Base-by-base conservation (phyloP, 2,329 filamentous ascomycete genomes). In the Aureobasidium lini region DNA sequence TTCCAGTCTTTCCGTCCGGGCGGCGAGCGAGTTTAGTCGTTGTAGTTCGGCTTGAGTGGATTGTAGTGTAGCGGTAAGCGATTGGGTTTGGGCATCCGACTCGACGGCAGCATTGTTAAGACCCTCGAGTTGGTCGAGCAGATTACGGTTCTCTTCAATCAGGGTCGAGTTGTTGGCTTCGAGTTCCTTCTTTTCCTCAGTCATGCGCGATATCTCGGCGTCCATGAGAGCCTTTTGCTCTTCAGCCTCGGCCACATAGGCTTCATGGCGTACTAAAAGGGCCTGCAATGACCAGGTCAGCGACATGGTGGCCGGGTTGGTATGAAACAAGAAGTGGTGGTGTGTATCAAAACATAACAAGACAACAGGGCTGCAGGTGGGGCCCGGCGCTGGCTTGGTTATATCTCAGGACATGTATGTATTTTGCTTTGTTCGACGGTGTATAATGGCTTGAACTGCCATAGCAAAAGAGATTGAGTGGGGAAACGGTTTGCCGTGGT, bases 201-300 rank as follows among this genome's bases (percentile, higher is more conserved):
- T 90, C 56, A 99, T 80, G 64, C 81, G 81, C 66, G 88, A 86
- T 70, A 96, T 91, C 62, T 83, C 88, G 48, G 78, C 74, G 46
- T 83, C 81, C 75, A 96, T 84, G 62, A 86, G 83, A 62, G 80
- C 77, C 62, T 92, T 88, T 71, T 96, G 91, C 66, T 85, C 84
- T 77, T 96, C 91, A 61, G 92, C 90, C 72, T 96, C 90, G 66
- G 87, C 87, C 81, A 96, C 93, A 75, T 95, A 96, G 61, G 89
- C 85, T 78, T 97, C 92, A 82, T 99, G 92, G 68, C 93, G 88
- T 64, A 88, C 85, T 43, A 99, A 84, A 60, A 99, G 81, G 62
- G 91, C 91, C 94, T 97, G 85, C 61, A 87, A 74, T 57, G 82
- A 77, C 75, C 84, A 88, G 57, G 85, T 95, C 75, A 95, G 88